phyloP scores from a whole-genome alignment of 1,139 yeast genomes.

The Candida labiduridarum region DNA sequence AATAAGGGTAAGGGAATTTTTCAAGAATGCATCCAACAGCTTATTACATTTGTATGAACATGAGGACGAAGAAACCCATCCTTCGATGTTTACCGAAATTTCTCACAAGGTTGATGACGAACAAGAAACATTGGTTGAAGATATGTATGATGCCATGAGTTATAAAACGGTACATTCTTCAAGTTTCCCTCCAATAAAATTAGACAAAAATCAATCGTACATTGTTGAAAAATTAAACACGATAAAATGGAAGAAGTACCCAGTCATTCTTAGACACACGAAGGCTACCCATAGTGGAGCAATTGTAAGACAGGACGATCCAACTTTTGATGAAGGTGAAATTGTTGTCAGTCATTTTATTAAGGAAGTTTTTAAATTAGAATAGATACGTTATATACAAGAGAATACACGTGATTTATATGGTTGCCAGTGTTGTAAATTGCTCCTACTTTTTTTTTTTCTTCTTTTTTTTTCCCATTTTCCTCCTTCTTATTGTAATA shows the following conservation, averaged over 20 bases:
- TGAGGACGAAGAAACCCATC: slow-evolving; percentile 9
- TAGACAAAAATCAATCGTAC: slow-evolving; percentile 46
- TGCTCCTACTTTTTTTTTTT: neutral
- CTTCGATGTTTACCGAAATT: slow-evolving; percentile 16
- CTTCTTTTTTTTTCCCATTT: neutral
- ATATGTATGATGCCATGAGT: slow-evolving; percentile 62
- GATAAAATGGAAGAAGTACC: slow-evolving; percentile 69
- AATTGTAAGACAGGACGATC: slow-evolving; percentile 61
- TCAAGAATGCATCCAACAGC: slow-evolving; percentile 30
- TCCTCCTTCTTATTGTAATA: no score
- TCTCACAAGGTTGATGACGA: slow-evolving; percentile 46
- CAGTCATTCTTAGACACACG: slow-evolving; percentile 67
- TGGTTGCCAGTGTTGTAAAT: neutral
- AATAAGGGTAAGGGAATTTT: slow-evolving; percentile 32
- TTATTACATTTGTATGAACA: slow-evolving; percentile 33
- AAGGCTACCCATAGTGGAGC: slow-evolving; percentile 80
- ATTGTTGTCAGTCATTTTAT: slow-evolving; percentile 68
- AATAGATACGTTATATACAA: slow-evolving; percentile 5
- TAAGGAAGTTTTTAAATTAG: slow-evolving; percentile 31
- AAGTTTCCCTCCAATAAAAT: slow-evolving; percentile 36
- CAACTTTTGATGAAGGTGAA: slow-evolving; percentile 66
- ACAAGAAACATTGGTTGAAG: slow-evolving; percentile 59
- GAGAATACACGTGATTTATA: neutral
- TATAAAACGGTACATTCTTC: slow-evolving; percentile 34
- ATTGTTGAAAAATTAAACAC: slow-evolving; percentile 61